A percentile compares a stretch with the other conserved stretches of the same genome.
These are phyloP conservation scores for Xylaria palmicola DNA, from an alignment of 495 filamentous ascomycete genomes.

Conservation along the genomic window DNA sequence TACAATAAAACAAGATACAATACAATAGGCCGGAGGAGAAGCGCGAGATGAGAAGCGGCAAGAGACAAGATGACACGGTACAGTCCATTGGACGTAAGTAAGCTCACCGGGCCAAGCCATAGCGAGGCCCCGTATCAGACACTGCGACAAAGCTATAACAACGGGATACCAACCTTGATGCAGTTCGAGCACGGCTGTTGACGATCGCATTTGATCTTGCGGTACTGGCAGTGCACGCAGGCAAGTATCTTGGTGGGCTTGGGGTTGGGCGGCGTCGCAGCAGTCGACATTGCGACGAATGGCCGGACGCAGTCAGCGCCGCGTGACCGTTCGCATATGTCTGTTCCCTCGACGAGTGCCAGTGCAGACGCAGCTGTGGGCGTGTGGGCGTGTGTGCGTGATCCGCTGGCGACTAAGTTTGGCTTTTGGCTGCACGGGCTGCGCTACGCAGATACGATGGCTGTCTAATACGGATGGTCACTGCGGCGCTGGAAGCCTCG, in stretches of 20 bases:
- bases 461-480: no score
- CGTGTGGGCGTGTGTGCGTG: no score
- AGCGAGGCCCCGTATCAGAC: background rate
- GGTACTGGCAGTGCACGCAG: conserved; percentile 54
- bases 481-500: background rate
- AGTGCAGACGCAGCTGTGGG: background rate
- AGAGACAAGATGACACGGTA: background rate
- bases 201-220: conserved; percentile 66
- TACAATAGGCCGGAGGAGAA: background rate
- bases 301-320: background rate
- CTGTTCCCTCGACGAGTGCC: background rate
- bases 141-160: background rate
- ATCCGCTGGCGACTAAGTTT: background rate
- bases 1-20: background rate
- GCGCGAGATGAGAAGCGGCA: background rate
- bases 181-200: conserved; percentile 64
- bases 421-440: background rate
- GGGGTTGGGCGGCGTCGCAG: conserved; percentile 1
- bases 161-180: conserved; percentile 36
- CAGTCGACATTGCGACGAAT: conserved; percentile 1
- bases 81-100: no score
- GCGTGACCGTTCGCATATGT: background rate
- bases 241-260: conserved; percentile 30
- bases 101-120: background rate
- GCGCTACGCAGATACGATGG: no score